phyloP scores from a whole-genome alignment of 768 basidiomycete genomes.

The Naematelia aurantialba region DNA sequence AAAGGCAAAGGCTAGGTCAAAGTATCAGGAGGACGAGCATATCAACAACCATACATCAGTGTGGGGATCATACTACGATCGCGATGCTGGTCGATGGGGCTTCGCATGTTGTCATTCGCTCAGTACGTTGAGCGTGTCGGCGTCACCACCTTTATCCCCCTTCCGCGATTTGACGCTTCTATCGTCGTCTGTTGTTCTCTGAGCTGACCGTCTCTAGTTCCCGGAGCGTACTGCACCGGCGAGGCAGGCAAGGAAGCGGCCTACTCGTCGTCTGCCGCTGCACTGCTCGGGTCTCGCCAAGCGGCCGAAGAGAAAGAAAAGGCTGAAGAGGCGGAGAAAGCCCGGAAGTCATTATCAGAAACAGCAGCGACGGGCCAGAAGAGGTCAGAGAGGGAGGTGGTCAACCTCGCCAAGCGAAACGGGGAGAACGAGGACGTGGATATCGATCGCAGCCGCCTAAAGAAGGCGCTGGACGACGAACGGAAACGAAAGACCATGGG shows the following conservation, averaged over 20 bases:
- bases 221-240: slow-evolving; percentile 88
- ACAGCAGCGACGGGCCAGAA: background rate
- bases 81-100: slow-evolving; percentile 72
- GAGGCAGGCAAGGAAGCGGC: slow-evolving; percentile 74
- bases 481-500: slow-evolving; percentile 65
- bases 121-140: slow-evolving; percentile 20
- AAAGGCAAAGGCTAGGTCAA: slow-evolving; percentile 77
- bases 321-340: slow-evolving; percentile 31
- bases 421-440: slow-evolving; percentile 73
- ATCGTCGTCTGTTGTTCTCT: background rate
- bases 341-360: slow-evolving; percentile 47
- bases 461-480: slow-evolving; percentile 70
- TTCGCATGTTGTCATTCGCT: slow-evolving; percentile 90
- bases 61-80: slow-evolving; percentile 97
- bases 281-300: slow-evolving; percentile 55
- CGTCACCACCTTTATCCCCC: background rate
- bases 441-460: slow-evolving; percentile 67
- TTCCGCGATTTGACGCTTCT: background rate
- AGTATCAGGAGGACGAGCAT: slow-evolving; percentile 93
- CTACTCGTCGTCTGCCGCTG: slow-evolving; percentile 68
- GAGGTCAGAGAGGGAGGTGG: background rate
- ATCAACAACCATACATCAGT: slow-evolving; percentile 89
- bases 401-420: slow-evolving; percentile 55
- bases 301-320: slow-evolving; percentile 23
- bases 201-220: slow-evolving; percentile 49